Base-by-base conservation (phyloP, 768 basidiomycete genomes). In the Roridomyces roridus region DNA sequence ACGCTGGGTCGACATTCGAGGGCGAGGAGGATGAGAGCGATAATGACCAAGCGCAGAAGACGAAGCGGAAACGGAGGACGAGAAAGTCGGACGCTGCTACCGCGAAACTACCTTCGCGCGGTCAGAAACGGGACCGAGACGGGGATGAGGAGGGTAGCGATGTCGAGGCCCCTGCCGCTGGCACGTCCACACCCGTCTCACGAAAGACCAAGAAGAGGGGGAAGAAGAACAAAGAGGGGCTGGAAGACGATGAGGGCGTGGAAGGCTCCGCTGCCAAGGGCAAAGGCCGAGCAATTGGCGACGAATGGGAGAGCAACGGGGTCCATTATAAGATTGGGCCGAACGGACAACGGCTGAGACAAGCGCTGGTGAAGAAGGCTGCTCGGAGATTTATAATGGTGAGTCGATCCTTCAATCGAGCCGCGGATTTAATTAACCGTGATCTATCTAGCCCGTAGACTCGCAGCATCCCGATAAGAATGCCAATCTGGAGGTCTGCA, bases 301-400 rank as follows among this genome's bases (percentile, higher is more conserved):
- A 93, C 29, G 81, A 87, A 68, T 94, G 91, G 91, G 85, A 88
- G 61, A 81, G 72, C 29, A 86, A 88, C 63, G 90, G 87, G 39
- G 75, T 88, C 31, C 76, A 73, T 50, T 92, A 83, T 74, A 92
- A 89, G 71, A 82, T 92, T 53, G 87, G 87, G 1, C 78, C 78
- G 9, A 86, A 88, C 51, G 89, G 89, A 20, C 83, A 88, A 63
- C 77, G 88, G 25, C 76, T 92, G 43, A 84, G 89, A 24, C 86
- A 86, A 57, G 82, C 84, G 25, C 72, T 92, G 63, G 82, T 93
- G 40, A 92, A 86, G 74, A 88, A 85, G 71, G 82, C 83, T 17
- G 81, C 83, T 59, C 86, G 82, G 49, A 85, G 84, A 61, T 91
- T 87, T 64, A 75, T 78, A 35, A 92, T 92, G 91, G 91, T 90